phyloP scores from a whole-genome alignment of 805 yeast species.

The Schwanniomyces yamadae region DNA sequence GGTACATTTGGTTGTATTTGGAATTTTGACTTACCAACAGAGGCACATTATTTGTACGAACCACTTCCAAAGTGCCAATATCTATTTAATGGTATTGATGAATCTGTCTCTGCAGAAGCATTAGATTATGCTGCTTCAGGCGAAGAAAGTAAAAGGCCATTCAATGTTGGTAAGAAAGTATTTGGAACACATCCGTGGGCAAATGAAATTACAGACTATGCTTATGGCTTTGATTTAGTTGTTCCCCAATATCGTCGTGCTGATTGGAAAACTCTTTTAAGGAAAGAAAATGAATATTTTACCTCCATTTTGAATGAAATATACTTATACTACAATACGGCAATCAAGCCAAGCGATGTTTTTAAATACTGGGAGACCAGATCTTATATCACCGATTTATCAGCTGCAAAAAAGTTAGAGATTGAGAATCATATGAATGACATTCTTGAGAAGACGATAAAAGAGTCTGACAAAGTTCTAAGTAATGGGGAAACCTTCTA shows the following conservation, averaged over 20 bases:
- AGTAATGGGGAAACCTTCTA: conserved; percentile 13
- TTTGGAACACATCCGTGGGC: conserved; percentile 37
- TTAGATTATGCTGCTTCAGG: neutral
- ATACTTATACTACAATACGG: conserved; percentile 26
- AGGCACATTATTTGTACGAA: conserved; percentile 10
- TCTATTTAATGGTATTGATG: conserved; percentile 1
- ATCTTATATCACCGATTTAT: conserved; percentile 50
- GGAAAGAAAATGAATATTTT: conserved; percentile 29
- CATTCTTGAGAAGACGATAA: conserved; percentile 20
- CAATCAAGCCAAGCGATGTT: conserved; percentile 32
- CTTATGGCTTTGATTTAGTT: conserved; percentile 35
- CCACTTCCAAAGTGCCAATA: conserved; percentile 3
- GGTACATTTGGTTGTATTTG: conserved; percentile 58
- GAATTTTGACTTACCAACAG: conserved; percentile 47
- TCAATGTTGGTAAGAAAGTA: conserved; percentile 9
- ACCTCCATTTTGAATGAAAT: conserved; percentile 31
- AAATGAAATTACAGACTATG: conserved; percentile 27
- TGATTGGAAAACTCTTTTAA: conserved; percentile 43
- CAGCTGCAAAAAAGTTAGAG: conserved; percentile 32
- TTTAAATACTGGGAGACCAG: conserved; percentile 55
- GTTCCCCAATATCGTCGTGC: conserved; percentile 59
- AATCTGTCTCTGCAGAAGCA: neutral
- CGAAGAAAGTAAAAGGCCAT: conserved; percentile 1
- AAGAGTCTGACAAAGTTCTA: conserved; percentile 6
- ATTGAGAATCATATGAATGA: conserved; percentile 31